A percentile compares a stretch with the other conserved stretches of the same genome.
These are phyloP conservation scores for Kluyveromyces sp. DNA, from an alignment of 1,139 yeast species.

Conservation along the genomic window DNA sequence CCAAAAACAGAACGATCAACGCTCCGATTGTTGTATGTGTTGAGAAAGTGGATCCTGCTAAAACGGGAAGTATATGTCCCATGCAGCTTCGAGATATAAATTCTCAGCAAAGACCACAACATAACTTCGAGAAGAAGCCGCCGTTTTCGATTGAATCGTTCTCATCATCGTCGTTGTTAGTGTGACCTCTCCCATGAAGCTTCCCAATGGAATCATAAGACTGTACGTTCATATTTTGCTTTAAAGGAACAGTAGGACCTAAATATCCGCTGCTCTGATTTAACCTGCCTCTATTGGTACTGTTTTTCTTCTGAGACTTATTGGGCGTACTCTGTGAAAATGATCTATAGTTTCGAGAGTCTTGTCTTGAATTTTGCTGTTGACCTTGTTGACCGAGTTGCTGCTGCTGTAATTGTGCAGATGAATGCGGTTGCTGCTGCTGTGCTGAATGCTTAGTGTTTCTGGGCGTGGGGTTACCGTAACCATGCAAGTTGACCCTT, in stretches of 20 bases:
- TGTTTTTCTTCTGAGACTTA: slow-evolving; percentile 8
- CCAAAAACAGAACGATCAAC: no score
- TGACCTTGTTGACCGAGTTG: slow-evolving; percentile 13
- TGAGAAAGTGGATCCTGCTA: neutral
- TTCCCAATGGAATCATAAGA: slow-evolving; percentile 20
- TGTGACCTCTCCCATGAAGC: slow-evolving; percentile 8
- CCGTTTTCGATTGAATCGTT: slow-evolving; percentile 13
- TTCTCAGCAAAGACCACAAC: slow-evolving; percentile 13
- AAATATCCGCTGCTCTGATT: slow-evolving; percentile 8
- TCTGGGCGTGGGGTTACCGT: slow-evolving; percentile 35
- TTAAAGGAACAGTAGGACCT: slow-evolving; percentile 10
- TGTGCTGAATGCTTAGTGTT: slow-evolving; percentile 14
- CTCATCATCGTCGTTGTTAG: slow-evolving; percentile 8
- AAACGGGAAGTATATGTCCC: no score
- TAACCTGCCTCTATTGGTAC: slow-evolving; percentile 10
- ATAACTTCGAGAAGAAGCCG: slow-evolving; percentile 11
- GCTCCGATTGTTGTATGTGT: neutral
- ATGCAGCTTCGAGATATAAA: no score
- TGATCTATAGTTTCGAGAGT: slow-evolving; percentile 9
- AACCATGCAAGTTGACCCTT: slow-evolving; percentile 86
- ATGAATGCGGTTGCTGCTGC: slow-evolving; percentile 11
- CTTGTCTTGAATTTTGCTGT: slow-evolving; percentile 6
- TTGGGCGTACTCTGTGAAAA: slow-evolving; percentile 13
- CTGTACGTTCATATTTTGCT: slow-evolving; percentile 10
- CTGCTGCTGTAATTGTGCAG: slow-evolving; percentile 7